These are phyloP conservation scores for Corylus heterophylla DNA, from an alignment of 306 rosid species.

Conservation along the genomic window DNA sequence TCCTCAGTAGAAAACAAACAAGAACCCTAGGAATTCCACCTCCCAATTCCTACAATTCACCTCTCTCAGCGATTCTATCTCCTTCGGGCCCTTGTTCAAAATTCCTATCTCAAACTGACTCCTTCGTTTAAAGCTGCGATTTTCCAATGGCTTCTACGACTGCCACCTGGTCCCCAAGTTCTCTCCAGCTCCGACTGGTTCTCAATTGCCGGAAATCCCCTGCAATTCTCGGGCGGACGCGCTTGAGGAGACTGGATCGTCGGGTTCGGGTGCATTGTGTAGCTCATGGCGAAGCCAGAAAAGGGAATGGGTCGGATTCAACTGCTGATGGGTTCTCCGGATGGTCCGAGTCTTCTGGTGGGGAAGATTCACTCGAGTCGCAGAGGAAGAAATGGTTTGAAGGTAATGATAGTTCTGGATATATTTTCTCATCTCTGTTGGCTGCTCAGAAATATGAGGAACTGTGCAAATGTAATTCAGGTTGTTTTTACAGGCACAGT, in stretches of 20 bases:
- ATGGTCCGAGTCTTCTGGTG: slow-evolving; percentile 62
- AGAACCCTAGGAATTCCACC: slow-evolving; percentile 23
- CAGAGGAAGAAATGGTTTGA: slow-evolving; percentile 47
- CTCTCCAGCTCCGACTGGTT: slow-evolving; percentile 91
- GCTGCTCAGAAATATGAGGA: slow-evolving; percentile 1
- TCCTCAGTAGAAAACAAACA: neutral
- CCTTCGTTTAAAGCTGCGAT: neutral
- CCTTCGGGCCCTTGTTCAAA: neutral
- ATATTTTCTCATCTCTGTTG: neutral
- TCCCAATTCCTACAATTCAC: neutral
- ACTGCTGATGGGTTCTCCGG: slow-evolving; percentile 65
- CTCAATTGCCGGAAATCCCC: slow-evolving; percentile 49
- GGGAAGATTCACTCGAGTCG: slow-evolving; percentile 32
- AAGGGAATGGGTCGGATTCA: slow-evolving; percentile 36
- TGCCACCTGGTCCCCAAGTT: slow-evolving; percentile 71
- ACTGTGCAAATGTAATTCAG: no score
- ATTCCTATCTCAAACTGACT: neutral
- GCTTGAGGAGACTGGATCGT: slow-evolving; percentile 37
- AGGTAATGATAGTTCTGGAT: slow-evolving; percentile 53
- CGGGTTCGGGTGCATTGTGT: slow-evolving; percentile 47
- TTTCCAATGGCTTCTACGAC: slow-evolving; percentile 54
- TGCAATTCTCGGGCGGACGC: slow-evolving; percentile 31
- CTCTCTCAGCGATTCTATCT: neutral
- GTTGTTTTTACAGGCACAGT: neutral
- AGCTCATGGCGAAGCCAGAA: slow-evolving; percentile 29